phyloP scores from a whole-genome alignment of 345 rosid species.

The Murraya koenigii region DNA sequence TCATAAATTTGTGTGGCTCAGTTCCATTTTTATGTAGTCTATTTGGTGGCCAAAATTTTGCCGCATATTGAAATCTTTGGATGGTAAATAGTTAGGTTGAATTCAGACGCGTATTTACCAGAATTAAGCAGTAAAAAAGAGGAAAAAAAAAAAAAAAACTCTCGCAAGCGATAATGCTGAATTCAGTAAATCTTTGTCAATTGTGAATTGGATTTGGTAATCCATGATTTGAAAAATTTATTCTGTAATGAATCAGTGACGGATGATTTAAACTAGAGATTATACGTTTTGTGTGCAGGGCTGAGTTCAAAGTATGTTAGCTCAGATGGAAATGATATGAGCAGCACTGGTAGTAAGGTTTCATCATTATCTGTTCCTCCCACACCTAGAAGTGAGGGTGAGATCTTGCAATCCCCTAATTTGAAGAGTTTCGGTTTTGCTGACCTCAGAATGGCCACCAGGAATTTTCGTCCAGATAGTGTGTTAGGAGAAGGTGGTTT shows the following conservation, averaged over 20 bases:
- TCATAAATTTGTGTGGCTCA: not conserved
- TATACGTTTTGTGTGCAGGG: slow-evolving; percentile 34
- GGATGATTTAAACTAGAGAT: slow-evolving; percentile 5
- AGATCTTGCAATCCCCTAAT: slow-evolving; percentile 61
- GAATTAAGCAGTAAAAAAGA: not conserved
- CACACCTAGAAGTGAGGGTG: slow-evolving; percentile 64
- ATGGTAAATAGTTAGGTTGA: not conserved
- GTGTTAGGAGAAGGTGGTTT: slow-evolving; percentile 80
- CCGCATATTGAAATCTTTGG: not conserved
- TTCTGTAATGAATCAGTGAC: not conserved
- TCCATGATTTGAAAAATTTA: slow-evolving; percentile 1
- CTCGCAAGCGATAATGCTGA: not conserved
- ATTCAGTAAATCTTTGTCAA: not conserved
- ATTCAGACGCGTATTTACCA: not conserved
- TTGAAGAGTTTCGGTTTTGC: slow-evolving; percentile 48
- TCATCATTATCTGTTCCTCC: slow-evolving; percentile 44
- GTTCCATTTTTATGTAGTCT: not conserved
- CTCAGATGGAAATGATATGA: slow-evolving; percentile 37
- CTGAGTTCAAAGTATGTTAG: slow-evolving; percentile 44
- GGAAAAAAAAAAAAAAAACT: not conserved
- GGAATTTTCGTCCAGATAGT: slow-evolving; percentile 70
- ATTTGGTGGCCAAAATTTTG: not conserved
- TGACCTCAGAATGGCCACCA: slow-evolving; percentile 60
- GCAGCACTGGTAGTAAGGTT: slow-evolving; percentile 37
- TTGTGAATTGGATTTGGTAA: not conserved